Evolutionary conservation across 768 basidiomycete species (phyloP).

Genomic region (Boletus reticulatus): DNA sequence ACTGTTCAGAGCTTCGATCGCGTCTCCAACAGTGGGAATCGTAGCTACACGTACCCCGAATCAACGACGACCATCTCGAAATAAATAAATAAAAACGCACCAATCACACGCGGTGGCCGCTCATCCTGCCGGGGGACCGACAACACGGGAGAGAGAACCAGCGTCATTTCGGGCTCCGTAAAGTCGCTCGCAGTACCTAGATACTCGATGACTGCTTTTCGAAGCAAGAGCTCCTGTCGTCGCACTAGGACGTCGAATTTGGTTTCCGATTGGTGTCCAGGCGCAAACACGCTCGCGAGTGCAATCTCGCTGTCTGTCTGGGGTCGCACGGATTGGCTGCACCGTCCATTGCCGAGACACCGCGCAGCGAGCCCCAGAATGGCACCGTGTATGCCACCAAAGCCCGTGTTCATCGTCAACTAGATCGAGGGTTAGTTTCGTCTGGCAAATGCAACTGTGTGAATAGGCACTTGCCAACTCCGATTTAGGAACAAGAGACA

Average conservation of each 20-base stretch:
- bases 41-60: slow-evolving; percentile 45
- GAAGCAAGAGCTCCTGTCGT: slow-evolving; percentile 54
- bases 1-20: slow-evolving; percentile 62
- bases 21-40: slow-evolving; percentile 73
- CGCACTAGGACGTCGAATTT: slow-evolving; percentile 60
- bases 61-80: not conserved
- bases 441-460: not conserved
- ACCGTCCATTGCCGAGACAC: slow-evolving; percentile 59
- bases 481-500: slow-evolving; percentile 69
- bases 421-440: slow-evolving; percentile 16
- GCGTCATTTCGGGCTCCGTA: slow-evolving; percentile 73
- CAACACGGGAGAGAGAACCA: slow-evolving; percentile 68
- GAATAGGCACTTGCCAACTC: slow-evolving; percentile 61
- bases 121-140: slow-evolving; percentile 59
- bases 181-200: slow-evolving; percentile 72
- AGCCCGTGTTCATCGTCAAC: no score
- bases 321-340: slow-evolving; percentile 56
- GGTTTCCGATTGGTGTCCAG: slow-evolving; percentile 53
- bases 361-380: slow-evolving; percentile 73
- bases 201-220: slow-evolving; percentile 63
- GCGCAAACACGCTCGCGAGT: slow-evolving; percentile 50
- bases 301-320: slow-evolving; percentile 64
- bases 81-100: slow-evolving; percentile 41
- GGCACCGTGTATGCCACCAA: slow-evolving; percentile 78
- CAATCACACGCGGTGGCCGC: slow-evolving; percentile 52